Percentiles rank a stretch among this genome's conserved stretches.
Conservation (phyloP, 2,329 filamentous ascomycete species). For the Neospermospora avenae region DNA sequence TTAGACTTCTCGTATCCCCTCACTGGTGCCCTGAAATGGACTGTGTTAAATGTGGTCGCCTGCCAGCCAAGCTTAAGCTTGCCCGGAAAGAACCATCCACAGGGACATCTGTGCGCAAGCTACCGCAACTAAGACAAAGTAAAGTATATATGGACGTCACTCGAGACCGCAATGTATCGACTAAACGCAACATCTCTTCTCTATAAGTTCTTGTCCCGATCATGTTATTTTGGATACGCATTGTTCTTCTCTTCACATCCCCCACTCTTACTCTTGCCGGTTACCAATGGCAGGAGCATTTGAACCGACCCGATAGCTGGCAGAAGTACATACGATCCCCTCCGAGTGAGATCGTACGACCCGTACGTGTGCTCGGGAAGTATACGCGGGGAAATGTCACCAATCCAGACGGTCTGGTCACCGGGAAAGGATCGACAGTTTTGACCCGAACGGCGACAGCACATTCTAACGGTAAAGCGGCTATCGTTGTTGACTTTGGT, state of each 20-base stretch:
- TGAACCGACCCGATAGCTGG: conserved; percentile 31
- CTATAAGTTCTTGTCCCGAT: background rate
- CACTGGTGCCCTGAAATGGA: too few relatives aligned
- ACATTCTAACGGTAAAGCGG: conserved; percentile 30
- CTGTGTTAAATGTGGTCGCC: background rate
- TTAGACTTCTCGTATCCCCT: background rate
- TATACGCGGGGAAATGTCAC: conserved; percentile 39
- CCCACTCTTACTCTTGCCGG: conserved; percentile 4
- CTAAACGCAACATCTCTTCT: background rate
- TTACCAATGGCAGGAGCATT: conserved; percentile 13
- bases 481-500: conserved; percentile 49
- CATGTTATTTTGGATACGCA: background rate
- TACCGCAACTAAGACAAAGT: conserved; percentile 10
- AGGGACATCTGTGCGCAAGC: background rate
- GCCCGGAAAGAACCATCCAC: background rate
- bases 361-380: conserved; percentile 34
- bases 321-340: conserved; percentile 41
- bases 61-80: conserved; percentile 10
- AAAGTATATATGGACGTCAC: conserved; percentile 11
- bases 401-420: conserved; percentile 38
- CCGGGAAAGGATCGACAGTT: conserved; percentile 33
- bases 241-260: background rate
- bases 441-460: conserved; percentile 26
- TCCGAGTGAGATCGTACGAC: conserved; percentile 33
- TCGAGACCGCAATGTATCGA: background rate